These are phyloP conservation scores for Saprolegnia parasitica DNA, from an alignment of 352 stramenopile species.

Conservation along the genomic window DNA sequence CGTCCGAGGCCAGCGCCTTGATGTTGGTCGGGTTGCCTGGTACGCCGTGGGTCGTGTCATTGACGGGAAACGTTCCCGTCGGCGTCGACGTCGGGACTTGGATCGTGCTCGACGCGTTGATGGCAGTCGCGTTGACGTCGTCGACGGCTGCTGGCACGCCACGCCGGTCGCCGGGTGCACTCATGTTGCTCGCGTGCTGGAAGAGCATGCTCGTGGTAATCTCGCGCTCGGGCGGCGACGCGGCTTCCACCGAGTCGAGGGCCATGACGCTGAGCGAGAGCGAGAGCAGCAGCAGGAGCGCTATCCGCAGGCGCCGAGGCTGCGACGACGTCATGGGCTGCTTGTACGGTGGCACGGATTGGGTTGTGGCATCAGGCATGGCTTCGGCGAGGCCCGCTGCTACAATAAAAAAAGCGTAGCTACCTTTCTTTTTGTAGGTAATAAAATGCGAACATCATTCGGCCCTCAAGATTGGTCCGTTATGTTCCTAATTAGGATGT, in stretches of 20 bases:
- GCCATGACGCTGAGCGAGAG: background rate
- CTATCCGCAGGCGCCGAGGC: background rate
- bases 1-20: slow-evolving; percentile 46
- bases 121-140: background rate
- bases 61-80: slow-evolving; percentile 2
- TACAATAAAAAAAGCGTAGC: background rate
- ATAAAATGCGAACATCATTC: background rate
- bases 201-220: too few species aligned
- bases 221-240: too few species aligned
- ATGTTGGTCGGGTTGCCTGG: slow-evolving; percentile 61
- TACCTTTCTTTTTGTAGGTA: background rate
- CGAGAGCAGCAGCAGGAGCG: background rate
- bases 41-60: slow-evolving; percentile 42
- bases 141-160: too few species aligned
- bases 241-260: too few species aligned
- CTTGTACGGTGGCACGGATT: background rate
- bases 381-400: background rate
- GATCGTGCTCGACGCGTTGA: background rate
- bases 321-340: background rate
- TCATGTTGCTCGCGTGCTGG: too few species aligned
- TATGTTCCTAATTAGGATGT: background rate
- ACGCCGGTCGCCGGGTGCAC: too few species aligned
- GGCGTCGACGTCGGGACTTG: background rate
- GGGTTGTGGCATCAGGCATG: background rate
- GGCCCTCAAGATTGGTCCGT: too few species aligned